Base-by-base conservation (phyloP, 192 early-diverging fungal genomes). In the Gonapodya sp. region DNA sequence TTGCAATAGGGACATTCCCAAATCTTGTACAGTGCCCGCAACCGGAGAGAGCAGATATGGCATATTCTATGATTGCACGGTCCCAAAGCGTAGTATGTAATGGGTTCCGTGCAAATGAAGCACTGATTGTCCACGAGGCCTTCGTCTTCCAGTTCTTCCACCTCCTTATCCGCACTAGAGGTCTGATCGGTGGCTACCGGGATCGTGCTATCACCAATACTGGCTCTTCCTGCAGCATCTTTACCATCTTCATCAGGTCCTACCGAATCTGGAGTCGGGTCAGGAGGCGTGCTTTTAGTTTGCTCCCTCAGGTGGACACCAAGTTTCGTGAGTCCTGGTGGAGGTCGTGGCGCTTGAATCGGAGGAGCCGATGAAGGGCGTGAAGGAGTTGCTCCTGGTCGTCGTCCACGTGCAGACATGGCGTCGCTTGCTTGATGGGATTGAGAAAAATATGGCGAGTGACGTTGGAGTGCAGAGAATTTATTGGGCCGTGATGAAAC, bases 11-110 rank as follows among this genome's bases (percentile, higher is more conserved):
- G 92, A 83, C 97, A 98, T 32, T 91, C 89, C 72, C 91, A 91
- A 36, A 88, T 91, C 85, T 97, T 93, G 84, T 97, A 97, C 18
- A 98, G 85, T 24, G 94, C 93, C 46, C 97, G 89, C 46, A 99
- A 86, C 36, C 97, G 89, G 34, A 99, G 86, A n/a, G 92, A 93
- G 84, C 97, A 99, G 24, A 94, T 84, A 81, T 97, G 95, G 85
- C 97, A 99, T 0, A 94, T 93, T n/a, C 91, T 88, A 84, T 98
- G 97, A 81, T 98, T 94, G 84, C 97, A 98, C 77, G 91, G 89
- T 0, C 94, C 92, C 35, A 98, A 86, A 1, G 96, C 94, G 84
- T 93, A 95, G 77, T 90, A 94, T 31, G 85, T 84, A 31, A 98
- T 90, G 0, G 90, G 87, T 31, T 96, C 93, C 0, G 97, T 92